Base-by-base conservation (phyloP, 148 eudicot species). In the Pouteria glomerata region DNA sequence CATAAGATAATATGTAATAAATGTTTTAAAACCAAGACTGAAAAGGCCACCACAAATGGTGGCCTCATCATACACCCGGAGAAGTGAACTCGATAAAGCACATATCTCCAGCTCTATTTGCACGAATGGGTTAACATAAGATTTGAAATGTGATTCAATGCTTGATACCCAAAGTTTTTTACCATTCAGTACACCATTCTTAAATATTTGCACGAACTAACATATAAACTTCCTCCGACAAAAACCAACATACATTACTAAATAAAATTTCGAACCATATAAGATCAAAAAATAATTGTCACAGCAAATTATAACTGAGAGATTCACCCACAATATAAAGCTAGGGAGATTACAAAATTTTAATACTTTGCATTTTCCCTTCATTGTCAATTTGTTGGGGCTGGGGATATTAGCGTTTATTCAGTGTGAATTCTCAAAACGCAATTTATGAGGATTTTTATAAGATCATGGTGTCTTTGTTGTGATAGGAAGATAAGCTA, bases 401-500 rank as follows among this genome's bases (percentile, higher is more conserved):
- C 27, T 5, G 29, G 1, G 58, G 30, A 45, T 42, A 44, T 15
- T 16, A 31, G 69, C 19, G 26, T 65, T 16, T 7, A 65, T 65
- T 44, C 30, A 63, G 23, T 13, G 2, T 37, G 24, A 63, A 63
- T 13, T 16, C 19, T 24, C 18, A 39, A 23, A 63, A 63, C 15
- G 30, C 50, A 13, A 26, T 30, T 37, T 59, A n/a, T n/a, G 66
- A 62, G 2, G 19, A 8, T 63, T 63, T 26, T 41, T 18, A 23
- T 31, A 26, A 29, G 18, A 39, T 39, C 10, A 10, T 39, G 44
- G 10, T 39, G 44, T 26, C 6, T 42, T 30, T 65, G 4, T 27
- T 26, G 55, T 65, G 34, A 15, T 45, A 29, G 55, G 69, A 65
- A 42, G 53, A 65, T 30, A 45, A 23, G 69, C 23, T 45, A 65